Conservation (phyloP, 2,329 filamentous ascomycete species). For the Stachybotrys elegans region DNA sequence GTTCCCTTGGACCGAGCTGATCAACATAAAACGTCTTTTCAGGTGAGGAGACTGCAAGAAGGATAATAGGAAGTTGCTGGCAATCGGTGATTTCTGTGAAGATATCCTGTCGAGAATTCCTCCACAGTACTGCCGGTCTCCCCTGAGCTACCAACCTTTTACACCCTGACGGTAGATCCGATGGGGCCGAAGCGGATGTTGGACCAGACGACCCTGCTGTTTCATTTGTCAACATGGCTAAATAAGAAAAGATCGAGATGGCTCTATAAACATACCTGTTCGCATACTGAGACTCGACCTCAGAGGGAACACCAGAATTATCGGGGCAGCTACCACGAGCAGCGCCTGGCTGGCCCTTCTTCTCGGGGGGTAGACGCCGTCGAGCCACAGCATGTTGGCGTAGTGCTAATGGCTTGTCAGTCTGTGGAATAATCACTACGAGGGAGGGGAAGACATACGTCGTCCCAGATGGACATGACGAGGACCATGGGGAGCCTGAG, state of each 20-base stretch:
- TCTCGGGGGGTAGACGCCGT: constrained; percentile 50
- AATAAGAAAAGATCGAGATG: background rate
- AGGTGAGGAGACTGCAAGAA: too few relatives aligned
- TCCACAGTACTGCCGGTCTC: too few relatives aligned
- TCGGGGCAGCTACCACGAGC: constrained; percentile 17
- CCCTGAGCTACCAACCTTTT: too few relatives aligned
- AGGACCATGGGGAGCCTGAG: constrained; percentile 57
- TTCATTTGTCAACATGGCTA: background rate
- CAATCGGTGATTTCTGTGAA: too few relatives aligned
- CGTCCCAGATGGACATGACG: constrained; percentile 54
- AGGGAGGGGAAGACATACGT: constrained; percentile 19
- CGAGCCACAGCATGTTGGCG: constrained; percentile 67
- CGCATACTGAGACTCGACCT: constrained; percentile 13
- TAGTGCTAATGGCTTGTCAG: constrained; percentile 34
- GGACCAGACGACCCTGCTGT: constrained; percentile 34
- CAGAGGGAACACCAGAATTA: constrained; percentile 18
- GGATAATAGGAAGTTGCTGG: too few relatives aligned
- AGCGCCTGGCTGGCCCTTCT: constrained; percentile 16
- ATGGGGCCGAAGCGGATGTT: constrained; percentile 43
- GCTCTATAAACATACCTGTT: constrained; percentile 12
- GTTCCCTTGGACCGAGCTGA: too few relatives aligned
- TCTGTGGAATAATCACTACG: constrained; percentile 17
- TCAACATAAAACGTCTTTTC: too few relatives aligned
- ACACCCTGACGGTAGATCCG: constrained; percentile 13
- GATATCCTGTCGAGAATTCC: too few relatives aligned